Base-by-base conservation (phyloP, 2,329 filamentous ascomycete genomes). In the Fusarium sp. region DNA sequence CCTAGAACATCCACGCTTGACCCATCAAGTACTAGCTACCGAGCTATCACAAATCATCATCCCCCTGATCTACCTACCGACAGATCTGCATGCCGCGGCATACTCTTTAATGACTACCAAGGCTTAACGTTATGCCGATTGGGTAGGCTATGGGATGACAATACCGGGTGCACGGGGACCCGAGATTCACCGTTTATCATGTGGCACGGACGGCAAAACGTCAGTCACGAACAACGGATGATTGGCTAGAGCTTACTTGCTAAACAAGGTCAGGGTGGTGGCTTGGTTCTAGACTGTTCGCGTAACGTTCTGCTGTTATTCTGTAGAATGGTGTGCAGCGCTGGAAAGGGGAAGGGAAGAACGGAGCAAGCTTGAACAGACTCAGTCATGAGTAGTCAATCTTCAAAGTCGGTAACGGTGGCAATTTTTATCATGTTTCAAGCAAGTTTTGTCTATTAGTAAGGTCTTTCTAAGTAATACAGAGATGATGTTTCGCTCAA, bases 401-500 rank as follows among this genome's bases (percentile, higher is more conserved):
- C 35, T 4, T 55, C 10, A 10, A 10, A 15, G 6, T 39, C 6
- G 11, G 12, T 18, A 9, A 9, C 11, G 28, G 9, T 18, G 18
- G 1, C 8, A 6, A 11, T 6, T 7, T 26, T 28, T 20, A 17
- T 45, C 0, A 11, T 45, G 1, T 26, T 18, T 1, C 5, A 8
- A 45, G 51, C 11, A 54, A 6, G 1, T 28, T 12, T 24, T 55
- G 14, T 55, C 20, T 41, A 18, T n/a, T 28, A n/a, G 28, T 4
- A 10, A 41, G 10, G 24, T 4, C 28, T 3, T 52, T 55, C 7
- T n/a, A 28, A n/a, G 0, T 28, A n/a, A 39, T 38, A 14, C 8
- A 38, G 38, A 26, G 5, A 20, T 20, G 18, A 28, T 13, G 33
- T 6, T 24, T 26, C 7, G 20, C 12, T 9, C 18, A 20, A 47